These are phyloP conservation scores for Adansonia grandidieri DNA, from an alignment of 441 rosid genomes.

Conservation along the genomic window DNA sequence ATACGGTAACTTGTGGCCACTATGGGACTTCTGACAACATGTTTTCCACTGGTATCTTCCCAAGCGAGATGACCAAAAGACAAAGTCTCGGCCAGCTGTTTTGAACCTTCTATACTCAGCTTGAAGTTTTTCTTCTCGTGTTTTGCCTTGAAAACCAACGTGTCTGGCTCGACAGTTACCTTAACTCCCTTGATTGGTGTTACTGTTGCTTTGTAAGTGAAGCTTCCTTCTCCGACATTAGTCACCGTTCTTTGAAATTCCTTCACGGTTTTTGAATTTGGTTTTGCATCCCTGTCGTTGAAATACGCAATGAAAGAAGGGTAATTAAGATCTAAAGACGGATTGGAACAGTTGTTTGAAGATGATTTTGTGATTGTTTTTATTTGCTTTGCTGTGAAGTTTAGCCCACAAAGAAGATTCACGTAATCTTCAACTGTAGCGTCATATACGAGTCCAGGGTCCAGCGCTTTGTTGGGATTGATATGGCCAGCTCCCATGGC, in stretches of 20 bases:
- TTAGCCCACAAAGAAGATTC: slow-evolving; percentile 42
- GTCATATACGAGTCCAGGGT: slow-evolving; percentile 49
- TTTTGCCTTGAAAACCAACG: slow-evolving; percentile 44
- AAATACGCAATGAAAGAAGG: slow-evolving; percentile 45
- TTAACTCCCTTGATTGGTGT: slow-evolving; percentile 38
- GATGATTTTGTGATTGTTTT: slow-evolving; percentile 43
- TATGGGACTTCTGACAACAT: slow-evolving; percentile 52
- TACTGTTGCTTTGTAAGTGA: slow-evolving; percentile 42
- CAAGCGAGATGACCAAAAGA: slow-evolving; percentile 47
- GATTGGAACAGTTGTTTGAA: slow-evolving; percentile 41
- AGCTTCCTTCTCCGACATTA: slow-evolving; percentile 34
- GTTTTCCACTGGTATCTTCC: slow-evolving; percentile 40
- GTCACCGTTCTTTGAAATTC: slow-evolving; percentile 57
- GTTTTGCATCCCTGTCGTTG: slow-evolving; percentile 12
- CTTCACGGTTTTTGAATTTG: not conserved
- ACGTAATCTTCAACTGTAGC: slow-evolving; percentile 41
- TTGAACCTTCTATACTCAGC: slow-evolving; percentile 42
- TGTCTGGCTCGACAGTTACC: slow-evolving; percentile 39
- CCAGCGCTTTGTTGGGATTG: slow-evolving; percentile 44
- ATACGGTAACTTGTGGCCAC: slow-evolving; percentile 33
- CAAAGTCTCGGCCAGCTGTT: slow-evolving; percentile 16
- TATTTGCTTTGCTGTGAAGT: slow-evolving; percentile 44
- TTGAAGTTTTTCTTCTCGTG: slow-evolving; percentile 45
- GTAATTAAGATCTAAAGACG: slow-evolving; percentile 46
- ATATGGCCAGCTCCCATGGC: slow-evolving; percentile 52